Evolutionary conservation across 2,329 filamentous ascomycete genomes (phyloP).

Genomic region (Botrytis sinoallii): DNA sequence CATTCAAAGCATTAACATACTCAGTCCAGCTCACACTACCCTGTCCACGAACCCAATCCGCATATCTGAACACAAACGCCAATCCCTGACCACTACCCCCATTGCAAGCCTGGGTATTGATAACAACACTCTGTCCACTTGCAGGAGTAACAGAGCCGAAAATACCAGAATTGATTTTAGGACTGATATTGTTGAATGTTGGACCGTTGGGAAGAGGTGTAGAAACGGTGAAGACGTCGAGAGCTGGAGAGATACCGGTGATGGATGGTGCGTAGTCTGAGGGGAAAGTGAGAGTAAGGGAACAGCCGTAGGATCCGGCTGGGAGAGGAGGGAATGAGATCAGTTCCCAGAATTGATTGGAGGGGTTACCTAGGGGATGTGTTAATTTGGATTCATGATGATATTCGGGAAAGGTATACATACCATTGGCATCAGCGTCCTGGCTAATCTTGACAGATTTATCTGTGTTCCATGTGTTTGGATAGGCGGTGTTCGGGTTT

Average conservation of each 20-base stretch:
- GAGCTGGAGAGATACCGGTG: conserved; percentile 6
- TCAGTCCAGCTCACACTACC: conserved; percentile 21
- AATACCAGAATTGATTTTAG: conserved; percentile 1
- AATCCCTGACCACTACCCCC: conserved; percentile 12
- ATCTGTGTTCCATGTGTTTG: conserved; percentile 10
- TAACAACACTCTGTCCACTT: conserved; percentile 5
- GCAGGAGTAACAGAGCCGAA: conserved; percentile 20
- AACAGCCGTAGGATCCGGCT: conserved; percentile 13
- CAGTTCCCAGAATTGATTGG: background rate
- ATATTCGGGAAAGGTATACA: background rate
- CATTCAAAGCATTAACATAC: conserved; percentile 21
- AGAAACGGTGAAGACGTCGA: conserved; percentile 17
- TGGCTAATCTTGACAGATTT: conserved; percentile 8
- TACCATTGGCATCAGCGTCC: conserved; percentile 6
- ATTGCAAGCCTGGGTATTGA: conserved; percentile 18
- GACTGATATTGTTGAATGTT: conserved; percentile 18
- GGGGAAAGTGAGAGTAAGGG: conserved; percentile 7
- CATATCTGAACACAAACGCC: conserved; percentile 20
- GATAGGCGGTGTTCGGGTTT: background rate
- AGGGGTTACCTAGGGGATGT: background rate
- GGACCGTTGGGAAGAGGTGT: conserved; percentile 6
- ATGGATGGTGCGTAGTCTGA: background rate
- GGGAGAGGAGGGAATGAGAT: conserved; percentile 4
- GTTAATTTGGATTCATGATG: background rate
- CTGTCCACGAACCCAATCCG: conserved; percentile 21